Evolutionary conservation across 208 protist species (phyloP), one percentile per base, ranked within the genome.

Genomic region (Leishmania tropica): DNA sequence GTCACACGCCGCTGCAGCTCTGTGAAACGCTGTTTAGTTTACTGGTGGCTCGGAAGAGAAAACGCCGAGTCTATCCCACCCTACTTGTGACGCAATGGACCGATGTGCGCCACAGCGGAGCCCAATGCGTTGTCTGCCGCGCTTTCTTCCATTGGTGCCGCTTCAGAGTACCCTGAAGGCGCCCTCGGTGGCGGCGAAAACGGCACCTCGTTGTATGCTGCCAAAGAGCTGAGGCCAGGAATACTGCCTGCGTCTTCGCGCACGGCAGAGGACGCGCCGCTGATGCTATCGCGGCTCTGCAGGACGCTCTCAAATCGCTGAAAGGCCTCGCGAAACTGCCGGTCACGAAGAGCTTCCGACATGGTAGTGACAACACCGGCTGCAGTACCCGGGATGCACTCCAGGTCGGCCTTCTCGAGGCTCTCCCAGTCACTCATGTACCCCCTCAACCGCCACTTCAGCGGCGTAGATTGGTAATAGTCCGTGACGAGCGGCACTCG

Each of bases 401-500:
- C 82, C 21, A 74, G 70, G 37, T 80, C 77, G 0, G 56, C 15
- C 3, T 24, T 53, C 31, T 24, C 58, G n/a, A 53, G 48, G 13
- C 21, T 35, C 73, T 4, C 76, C 15, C 48, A 67, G 28, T 2
- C 40, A 56, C 51, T 68, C 53, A 58, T 67, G 82, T 76, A 71
- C 21, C 72, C 60, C 11, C 48, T 35, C 28, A 82, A 67, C 0
- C 78, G 76, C 78, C 82, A 85, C 21, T 79, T 78, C 28, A 79
- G 45, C 19, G 78, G 78, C 3, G 82, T 85, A 37, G 31, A 1
- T 21, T 70, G 45, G 73, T 78, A 85, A 37, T 81, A 81, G 24
- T 67, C 82, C 10, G 78, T 76, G n/a, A 81, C 72, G 19, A 81
- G 60, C n/a, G 78, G 82, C 47, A 85, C 82, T 19, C 82, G 77